phyloP scores from a whole-genome alignment of 306 rosid species.

The Lathyrus sativus region DNA sequence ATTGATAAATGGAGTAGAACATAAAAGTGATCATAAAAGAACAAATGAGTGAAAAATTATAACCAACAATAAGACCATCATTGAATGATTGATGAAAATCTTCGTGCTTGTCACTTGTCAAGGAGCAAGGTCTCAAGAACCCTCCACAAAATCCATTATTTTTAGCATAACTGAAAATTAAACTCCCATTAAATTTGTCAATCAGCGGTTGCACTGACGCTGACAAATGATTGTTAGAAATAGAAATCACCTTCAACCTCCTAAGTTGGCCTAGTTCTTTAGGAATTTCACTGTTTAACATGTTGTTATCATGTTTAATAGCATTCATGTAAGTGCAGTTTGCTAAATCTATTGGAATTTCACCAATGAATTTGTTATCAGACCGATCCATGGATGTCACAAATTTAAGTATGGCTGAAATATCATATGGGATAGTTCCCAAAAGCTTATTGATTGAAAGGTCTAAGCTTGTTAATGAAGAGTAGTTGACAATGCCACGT shows the following conservation, averaged over 20 bases:
- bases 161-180: too few species aligned
- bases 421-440: constrained; percentile 41
- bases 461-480: background rate
- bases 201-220: too few species aligned
- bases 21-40: background rate
- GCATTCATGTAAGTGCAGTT: background rate
- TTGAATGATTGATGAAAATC: constrained; percentile 7
- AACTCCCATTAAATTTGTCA: too few species aligned
- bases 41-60: background rate
- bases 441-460: constrained; percentile 7
- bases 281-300: constrained; percentile 35
- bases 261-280: background rate
- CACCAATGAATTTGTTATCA: constrained; percentile 1
- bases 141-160: constrained; percentile 24
- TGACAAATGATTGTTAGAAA: constrained; percentile 5
- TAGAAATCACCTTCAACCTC: background rate
- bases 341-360: constrained; percentile 23
- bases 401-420: background rate
- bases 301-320: constrained; percentile 25
- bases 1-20: background rate
- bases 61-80: constrained; percentile 33
- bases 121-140: constrained; percentile 8
- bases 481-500: background rate
- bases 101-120: background rate
- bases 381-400: constrained; percentile 25